Evolutionary conservation across 2,329 filamentous ascomycete species (phyloP).

Genomic region (Clonostachys sp.): DNA sequence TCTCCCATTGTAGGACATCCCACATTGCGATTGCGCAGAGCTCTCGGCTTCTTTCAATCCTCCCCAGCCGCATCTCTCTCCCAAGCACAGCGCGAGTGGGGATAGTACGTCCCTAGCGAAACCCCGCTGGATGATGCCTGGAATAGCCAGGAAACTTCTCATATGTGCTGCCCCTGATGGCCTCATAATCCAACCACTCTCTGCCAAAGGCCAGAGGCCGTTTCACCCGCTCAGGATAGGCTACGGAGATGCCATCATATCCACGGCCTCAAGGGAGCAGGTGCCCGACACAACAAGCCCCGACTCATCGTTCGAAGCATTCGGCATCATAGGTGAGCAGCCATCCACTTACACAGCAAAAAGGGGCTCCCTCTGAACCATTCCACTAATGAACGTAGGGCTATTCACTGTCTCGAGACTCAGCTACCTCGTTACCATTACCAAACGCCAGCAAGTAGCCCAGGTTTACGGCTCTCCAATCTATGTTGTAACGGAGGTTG

Average conservation of each 20-base stretch:
- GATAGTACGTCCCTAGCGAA: neutral
- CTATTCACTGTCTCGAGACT: slow-evolving; percentile 77
- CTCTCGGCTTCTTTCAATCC: neutral
- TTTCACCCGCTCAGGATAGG: slow-evolving; percentile 61
- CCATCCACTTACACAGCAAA: neutral
- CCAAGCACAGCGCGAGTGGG: slow-evolving; percentile 6
- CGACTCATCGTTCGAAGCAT: slow-evolving; percentile 51
- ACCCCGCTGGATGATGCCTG: slow-evolving; percentile 54
- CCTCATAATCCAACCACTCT: slow-evolving; percentile 71
- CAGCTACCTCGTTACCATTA: slow-evolving; percentile 84
- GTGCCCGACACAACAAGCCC: slow-evolving; percentile 34
- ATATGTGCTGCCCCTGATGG: slow-evolving; percentile 81
- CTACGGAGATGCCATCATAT: slow-evolving; percentile 56
- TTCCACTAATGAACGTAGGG: slow-evolving; percentile 43
- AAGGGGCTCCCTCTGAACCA: no score
- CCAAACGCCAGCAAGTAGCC: slow-evolving; percentile 81
- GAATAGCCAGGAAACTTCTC: slow-evolving; percentile 72
- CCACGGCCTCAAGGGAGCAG: slow-evolving; percentile 36
- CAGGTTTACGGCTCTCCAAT: slow-evolving; percentile 77
- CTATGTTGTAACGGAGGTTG: slow-evolving; percentile 84
- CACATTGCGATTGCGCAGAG: neutral
- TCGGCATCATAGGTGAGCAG: slow-evolving; percentile 50
- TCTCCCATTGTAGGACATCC: no score
- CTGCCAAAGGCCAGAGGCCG: slow-evolving; percentile 52
- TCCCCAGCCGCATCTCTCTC: neutral